These are phyloP conservation scores for Iberis pinnata DNA, from an alignment of 345 rosid species.

Conservation along the genomic window DNA sequence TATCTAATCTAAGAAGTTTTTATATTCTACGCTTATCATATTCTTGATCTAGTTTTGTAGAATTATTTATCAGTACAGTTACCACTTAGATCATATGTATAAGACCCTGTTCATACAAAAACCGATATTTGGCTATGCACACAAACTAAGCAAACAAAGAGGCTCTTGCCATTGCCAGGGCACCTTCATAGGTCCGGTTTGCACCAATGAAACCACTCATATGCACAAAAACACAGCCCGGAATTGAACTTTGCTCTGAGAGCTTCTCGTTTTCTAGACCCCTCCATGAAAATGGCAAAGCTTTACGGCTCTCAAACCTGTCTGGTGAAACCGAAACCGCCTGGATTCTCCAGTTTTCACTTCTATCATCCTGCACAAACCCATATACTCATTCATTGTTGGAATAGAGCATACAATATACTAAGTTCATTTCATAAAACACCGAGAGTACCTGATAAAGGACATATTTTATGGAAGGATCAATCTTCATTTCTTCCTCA, in stretches of 20 bases:
- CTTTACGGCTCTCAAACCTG: conserved; percentile 70
- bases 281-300: conserved; percentile 72
- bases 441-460: conserved; percentile 45
- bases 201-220: conserved; percentile 86
- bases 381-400: conserved; percentile 5
- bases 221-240: conserved; percentile 68
- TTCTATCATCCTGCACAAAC: conserved; percentile 66
- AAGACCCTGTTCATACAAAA: too few relatives aligned
- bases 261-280: conserved; percentile 66
- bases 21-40: too few relatives aligned
- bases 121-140: too few relatives aligned
- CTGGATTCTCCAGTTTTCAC: conserved; percentile 70
- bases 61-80: too few relatives aligned
- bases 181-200: conserved; percentile 59
- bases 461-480: conserved; percentile 63
- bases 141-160: conserved; percentile 22
- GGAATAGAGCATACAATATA: neutral
- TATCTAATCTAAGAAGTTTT: too few relatives aligned
- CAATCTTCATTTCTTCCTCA: conserved; percentile 71
- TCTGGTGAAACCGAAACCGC: conserved; percentile 71
- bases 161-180: conserved; percentile 62
- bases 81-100: too few relatives aligned
- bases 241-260: conserved; percentile 50
- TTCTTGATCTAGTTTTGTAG: too few relatives aligned
- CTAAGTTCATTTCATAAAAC: neutral